phyloP scores from a whole-genome alignment of 371 early-diverging fungal genomes.

The Rhizopus delemar region DNA sequence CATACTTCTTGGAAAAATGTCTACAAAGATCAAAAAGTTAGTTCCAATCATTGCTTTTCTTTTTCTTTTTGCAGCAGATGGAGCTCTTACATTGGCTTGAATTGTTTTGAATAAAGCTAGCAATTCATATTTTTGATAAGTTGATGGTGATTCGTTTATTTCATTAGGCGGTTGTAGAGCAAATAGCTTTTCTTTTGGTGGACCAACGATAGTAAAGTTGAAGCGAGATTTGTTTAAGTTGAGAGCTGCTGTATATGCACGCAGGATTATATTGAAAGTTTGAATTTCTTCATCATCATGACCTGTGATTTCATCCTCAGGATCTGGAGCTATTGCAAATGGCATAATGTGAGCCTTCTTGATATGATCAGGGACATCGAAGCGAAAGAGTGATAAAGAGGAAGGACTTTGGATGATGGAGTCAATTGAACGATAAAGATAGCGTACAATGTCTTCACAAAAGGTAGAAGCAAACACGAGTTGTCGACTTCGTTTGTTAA shows the following conservation, averaged over 20 bases:
- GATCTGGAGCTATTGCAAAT: constrained; percentile 6
- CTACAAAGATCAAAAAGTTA: constrained; percentile 12
- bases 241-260: constrained; percentile 44
- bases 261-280: constrained; percentile 25
- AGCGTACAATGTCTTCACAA: constrained; percentile 36
- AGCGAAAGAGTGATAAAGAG: constrained; percentile 12
- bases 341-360: constrained; percentile 11
- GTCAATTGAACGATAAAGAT: constrained; percentile 34
- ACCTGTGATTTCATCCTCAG: constrained; percentile 20
- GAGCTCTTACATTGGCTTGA: constrained; percentile 33
- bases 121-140: constrained; percentile 39
- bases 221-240: constrained; percentile 43
- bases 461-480: constrained; percentile 35
- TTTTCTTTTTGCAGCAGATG: too few relatives aligned
- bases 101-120: constrained; percentile 36
- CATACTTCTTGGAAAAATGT: constrained; percentile 33
- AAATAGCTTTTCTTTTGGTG: constrained; percentile 21
- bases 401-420: constrained; percentile 20
- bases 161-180: constrained; percentile 34
- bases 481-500: constrained; percentile 21
- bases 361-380: constrained; percentile 23
- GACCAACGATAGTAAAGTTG: constrained; percentile 17
- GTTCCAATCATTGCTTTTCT: neutral
- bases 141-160: constrained; percentile 19
- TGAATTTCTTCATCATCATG: constrained; percentile 12